These are phyloP conservation scores for Cafeteria roenbergensis DNA, from an alignment of 108 stramenopile species.

Conservation along the genomic window DNA sequence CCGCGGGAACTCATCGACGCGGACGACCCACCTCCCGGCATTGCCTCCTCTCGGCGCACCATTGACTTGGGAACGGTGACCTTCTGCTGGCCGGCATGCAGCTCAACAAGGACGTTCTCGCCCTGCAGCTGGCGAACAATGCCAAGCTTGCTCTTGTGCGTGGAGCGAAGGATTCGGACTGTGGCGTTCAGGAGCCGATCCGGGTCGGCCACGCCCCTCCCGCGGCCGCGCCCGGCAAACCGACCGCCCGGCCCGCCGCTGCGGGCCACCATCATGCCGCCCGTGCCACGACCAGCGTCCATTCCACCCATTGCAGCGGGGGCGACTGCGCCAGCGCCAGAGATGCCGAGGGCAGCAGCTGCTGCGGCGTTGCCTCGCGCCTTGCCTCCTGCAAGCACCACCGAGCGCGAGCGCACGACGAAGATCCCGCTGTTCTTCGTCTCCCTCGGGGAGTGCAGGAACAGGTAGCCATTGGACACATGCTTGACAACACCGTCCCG, in stretches of 20 bases:
- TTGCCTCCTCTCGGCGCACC: neutral
- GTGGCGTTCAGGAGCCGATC: slow-evolving; percentile 12
- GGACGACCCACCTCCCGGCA: too few species aligned
- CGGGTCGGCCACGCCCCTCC: slow-evolving; percentile 2
- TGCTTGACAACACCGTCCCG: slow-evolving; percentile 35
- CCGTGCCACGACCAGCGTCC: neutral
- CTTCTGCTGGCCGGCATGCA: slow-evolving; percentile 28
- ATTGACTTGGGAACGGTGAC: neutral
- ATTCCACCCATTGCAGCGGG: too few species aligned
- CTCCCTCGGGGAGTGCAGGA: slow-evolving; percentile 28
- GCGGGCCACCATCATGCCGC: neutral
- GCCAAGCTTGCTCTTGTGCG: slow-evolving; percentile 24
- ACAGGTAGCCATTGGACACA: slow-evolving; percentile 27
- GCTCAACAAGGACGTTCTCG: slow-evolving; percentile 30
- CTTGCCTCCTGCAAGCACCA: slow-evolving; percentile 10
- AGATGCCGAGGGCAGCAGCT: neutral
- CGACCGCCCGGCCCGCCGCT: too few species aligned
- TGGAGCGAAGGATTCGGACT: slow-evolving; percentile 16
- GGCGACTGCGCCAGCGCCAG: neutral
- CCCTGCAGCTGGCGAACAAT: slow-evolving; percentile 27
- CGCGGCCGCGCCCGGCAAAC: slow-evolving; percentile 20
- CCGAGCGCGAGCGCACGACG: slow-evolving; percentile 9
- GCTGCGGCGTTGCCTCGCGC: neutral
- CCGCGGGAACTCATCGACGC: too few species aligned
- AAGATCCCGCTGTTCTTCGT: slow-evolving; percentile 29